phyloP scores from a whole-genome alignment of 2,329 filamentous ascomycete genomes.

The Neofusicoccum parvum region DNA sequence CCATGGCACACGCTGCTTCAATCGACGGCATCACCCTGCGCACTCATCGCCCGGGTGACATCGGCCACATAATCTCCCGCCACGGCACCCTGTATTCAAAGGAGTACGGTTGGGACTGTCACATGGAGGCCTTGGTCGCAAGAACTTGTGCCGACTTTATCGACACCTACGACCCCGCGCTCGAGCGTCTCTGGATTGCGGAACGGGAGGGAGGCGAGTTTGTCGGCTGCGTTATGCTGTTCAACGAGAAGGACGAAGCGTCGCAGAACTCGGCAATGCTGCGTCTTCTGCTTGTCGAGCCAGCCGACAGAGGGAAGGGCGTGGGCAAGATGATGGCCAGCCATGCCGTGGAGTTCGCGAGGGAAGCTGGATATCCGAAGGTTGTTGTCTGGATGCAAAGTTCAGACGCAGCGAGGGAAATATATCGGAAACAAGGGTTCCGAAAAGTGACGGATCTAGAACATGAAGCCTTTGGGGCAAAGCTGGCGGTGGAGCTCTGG shows the following conservation, averaged over 20 bases:
- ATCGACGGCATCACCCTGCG: background rate
- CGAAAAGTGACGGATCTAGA: background rate
- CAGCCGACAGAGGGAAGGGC: background rate
- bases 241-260: background rate
- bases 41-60: background rate
- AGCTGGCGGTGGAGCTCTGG: background rate
- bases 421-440: background rate
- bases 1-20: background rate
- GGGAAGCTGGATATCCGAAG: background rate
- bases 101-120: background rate
- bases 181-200: background rate
- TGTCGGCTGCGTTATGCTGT: conserved; percentile 4
- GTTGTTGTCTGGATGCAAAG: background rate
- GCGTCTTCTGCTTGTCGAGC: background rate
- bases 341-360: background rate
- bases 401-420: background rate
- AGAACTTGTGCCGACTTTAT: conserved; percentile 2
- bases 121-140: background rate
- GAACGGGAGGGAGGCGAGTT: background rate
- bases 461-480: background rate
- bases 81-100: background rate
- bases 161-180: background rate
- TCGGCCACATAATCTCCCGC: background rate
- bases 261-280: background rate
- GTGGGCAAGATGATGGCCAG: background rate